Base-by-base conservation (phyloP, 345 rosid genomes). In the Boechera stricta region DNA sequence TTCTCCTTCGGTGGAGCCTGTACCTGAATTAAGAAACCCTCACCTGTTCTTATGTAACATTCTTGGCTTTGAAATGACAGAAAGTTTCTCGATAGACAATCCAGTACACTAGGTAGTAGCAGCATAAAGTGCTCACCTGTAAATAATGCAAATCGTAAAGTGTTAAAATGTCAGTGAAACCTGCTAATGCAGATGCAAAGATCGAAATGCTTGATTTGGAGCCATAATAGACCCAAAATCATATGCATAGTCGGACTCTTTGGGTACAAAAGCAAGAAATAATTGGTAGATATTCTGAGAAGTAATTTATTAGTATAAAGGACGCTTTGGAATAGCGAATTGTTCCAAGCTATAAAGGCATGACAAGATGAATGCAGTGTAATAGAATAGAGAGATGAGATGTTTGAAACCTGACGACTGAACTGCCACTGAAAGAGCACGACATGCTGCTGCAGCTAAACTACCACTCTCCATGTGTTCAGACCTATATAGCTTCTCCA, bases 11-110 rank as follows among this genome's bases (percentile, higher is more conserved):
- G 31, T 71, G 65, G 29, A 77, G 28, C 44, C 21, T 55, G 60
- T 29, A 42, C 44, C 54, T 64, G 44, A 63, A 71, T 26, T 48
- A 49, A 13, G 59, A 60, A 66, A 78, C 70, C 48, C 76, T 51
- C 79, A 94, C 98, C 98, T 79, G 97, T 86, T 84, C 89, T 84
- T 64, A 94, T 89, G 80, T 87, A 94, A 85, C 98, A 94, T 64
- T 90, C 98, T 67, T 86, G 95, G 80, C 80, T 86, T 80, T 94
- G 97, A 80, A 82, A 91, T 45, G 89, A 86, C 65, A 91, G 61
- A 77, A 91, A 94, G 67, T 94, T 94, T 74, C 87, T 82, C 16
- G 97, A 90, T 67, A 94, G 84, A 80, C 97, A 90, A 79, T 94
- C 95, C 26, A 94, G 83, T 69, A 94, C 87, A 77, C 77, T 84